phyloP scores from a whole-genome alignment of 2,329 filamentous ascomycete species.

The Pseudofabraea citricarpa region DNA sequence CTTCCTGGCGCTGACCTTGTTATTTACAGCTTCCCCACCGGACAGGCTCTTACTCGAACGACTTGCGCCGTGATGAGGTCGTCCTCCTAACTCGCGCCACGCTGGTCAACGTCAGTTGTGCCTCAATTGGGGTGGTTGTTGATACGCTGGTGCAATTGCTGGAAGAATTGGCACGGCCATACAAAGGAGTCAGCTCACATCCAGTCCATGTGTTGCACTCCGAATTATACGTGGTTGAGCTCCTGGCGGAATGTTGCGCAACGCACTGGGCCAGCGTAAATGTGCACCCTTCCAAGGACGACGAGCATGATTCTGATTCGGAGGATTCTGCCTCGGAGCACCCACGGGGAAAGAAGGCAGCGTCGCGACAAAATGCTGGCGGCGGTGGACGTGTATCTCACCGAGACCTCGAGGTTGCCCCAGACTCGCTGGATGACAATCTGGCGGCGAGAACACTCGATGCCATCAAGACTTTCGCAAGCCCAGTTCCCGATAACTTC shows the following conservation, averaged over 20 bases:
- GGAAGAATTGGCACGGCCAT: constrained; percentile 53
- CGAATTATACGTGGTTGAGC: constrained; percentile 58
- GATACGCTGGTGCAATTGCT: constrained; percentile 52
- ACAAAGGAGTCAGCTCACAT: constrained; percentile 45
- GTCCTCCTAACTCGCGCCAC: constrained; percentile 56
- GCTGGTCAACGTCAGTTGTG: constrained; percentile 54
- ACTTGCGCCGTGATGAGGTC: constrained; percentile 56
- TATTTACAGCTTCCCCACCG: constrained; percentile 53
- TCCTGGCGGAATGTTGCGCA: constrained; percentile 61
- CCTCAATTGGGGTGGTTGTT: constrained; percentile 48
- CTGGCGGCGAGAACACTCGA: constrained; percentile 53
- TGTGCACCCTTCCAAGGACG: constrained; percentile 13
- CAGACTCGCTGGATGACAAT: constrained; percentile 38
- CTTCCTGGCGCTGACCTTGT: constrained; percentile 7
- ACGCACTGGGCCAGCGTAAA: constrained; percentile 51
- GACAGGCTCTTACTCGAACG: constrained; percentile 51
- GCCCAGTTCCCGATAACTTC: constrained; percentile 54
- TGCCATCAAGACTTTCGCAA: constrained; percentile 49
- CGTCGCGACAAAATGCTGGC: constrained; percentile 4
- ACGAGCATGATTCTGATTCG: constrained; percentile 16
- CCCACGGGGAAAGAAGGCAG: constrained; percentile 5
- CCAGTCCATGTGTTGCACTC: constrained; percentile 58
- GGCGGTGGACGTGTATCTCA: constrained; percentile 20
- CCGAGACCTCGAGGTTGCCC: constrained; percentile 19
- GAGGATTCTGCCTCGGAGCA: constrained; percentile 16